Base-by-base conservation (phyloP, 306 rosid species). In the Albizia julibrissin region DNA sequence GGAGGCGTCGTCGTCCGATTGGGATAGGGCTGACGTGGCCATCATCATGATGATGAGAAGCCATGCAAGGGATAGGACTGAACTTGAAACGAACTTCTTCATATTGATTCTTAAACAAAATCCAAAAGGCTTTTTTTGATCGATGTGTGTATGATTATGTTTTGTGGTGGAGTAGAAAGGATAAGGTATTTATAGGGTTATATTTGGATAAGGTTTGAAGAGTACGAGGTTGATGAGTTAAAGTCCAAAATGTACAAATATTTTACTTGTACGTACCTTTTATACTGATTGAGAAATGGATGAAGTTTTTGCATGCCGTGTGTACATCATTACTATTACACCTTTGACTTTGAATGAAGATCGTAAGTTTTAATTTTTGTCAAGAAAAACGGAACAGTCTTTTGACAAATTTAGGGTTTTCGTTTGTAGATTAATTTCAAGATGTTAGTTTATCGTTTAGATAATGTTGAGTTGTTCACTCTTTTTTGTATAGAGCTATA, bases 1-100 rank as follows among this genome's bases (percentile, higher is more conserved):
- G 2, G 87, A 56, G 5, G 80, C n/a, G 1, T 43, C 74, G 1
- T 69, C 31, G 1, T 64, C 24, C 4, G 84, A 81, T 81, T 85
- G 88, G 18, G 91, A 82, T 21, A 69, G 1, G 42, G 83, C 27
- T 64, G 79, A 1, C 47, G 69, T 76, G 39, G 91, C 79, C 62
- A 84, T 21, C 67, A 84, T 52, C 59, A 19, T 52, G 52, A 47
- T 5, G 22, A 52, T 79, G 61, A 80, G 37, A 21, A 86, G 85
- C 27, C 87, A 83, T 49, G 37, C 10, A 16, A 37, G 69, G 79
- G 70, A 68, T 15, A 88, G 72, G 76, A 22, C 14, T 58, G 31
- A 58, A 22, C 65, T 58, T 10, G 65, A n/a, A 58, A 27, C 13
- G 0, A 22, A 22, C 16, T 47, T 47, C 12, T 75, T 40, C 37